phyloP scores from a whole-genome alignment of 2,329 filamentous ascomycete species.

The Beauveria medogensis region DNA sequence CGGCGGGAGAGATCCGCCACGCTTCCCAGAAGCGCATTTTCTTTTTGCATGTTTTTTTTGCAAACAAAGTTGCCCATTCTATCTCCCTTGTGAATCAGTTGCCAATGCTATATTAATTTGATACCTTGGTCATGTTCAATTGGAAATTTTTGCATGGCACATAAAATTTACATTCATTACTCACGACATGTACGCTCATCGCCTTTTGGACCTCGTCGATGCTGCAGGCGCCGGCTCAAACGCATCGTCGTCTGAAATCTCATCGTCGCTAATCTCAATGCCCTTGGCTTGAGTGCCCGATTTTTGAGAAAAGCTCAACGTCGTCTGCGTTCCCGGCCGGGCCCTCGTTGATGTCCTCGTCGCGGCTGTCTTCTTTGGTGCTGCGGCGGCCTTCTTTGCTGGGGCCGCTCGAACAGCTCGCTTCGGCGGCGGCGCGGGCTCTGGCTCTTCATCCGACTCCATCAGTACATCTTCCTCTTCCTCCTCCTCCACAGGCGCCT shows the following conservation, averaged over 20 bases:
- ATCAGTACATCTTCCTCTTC: conserved; percentile 39
- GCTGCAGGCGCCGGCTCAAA: conserved; percentile 45
- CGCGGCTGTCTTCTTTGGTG: conserved; percentile 11
- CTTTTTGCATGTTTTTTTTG: neutral
- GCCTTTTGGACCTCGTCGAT: conserved; percentile 24
- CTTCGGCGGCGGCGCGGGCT: conserved; percentile 22
- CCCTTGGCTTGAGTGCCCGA: conserved; percentile 36
- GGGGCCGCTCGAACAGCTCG: conserved; percentile 12
- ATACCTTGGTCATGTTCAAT: neutral
- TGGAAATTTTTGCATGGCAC: neutral
- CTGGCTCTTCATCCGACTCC: conserved; percentile 42
- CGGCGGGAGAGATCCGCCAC: conserved; percentile 16
- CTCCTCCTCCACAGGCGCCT: conserved; percentile 21
- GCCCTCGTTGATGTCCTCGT: conserved; percentile 21
- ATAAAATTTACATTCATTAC: neutral
- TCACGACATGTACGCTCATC: conserved; percentile 13
- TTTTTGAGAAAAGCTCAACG: conserved; percentile 41
- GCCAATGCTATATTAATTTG: neutral
- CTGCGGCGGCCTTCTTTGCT: conserved; percentile 9
- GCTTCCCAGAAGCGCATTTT: conserved; percentile 3
- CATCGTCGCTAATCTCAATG: conserved; percentile 57
- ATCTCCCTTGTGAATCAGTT: neutral
- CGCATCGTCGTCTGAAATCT: conserved; percentile 53
- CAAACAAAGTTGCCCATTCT: neutral
- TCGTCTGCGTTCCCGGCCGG: conserved; percentile 45